Evolutionary conservation across 768 basidiomycete genomes (phyloP), one percentile per base, ranked within the genome.

Genomic region (Pluteus cervinus): DNA sequence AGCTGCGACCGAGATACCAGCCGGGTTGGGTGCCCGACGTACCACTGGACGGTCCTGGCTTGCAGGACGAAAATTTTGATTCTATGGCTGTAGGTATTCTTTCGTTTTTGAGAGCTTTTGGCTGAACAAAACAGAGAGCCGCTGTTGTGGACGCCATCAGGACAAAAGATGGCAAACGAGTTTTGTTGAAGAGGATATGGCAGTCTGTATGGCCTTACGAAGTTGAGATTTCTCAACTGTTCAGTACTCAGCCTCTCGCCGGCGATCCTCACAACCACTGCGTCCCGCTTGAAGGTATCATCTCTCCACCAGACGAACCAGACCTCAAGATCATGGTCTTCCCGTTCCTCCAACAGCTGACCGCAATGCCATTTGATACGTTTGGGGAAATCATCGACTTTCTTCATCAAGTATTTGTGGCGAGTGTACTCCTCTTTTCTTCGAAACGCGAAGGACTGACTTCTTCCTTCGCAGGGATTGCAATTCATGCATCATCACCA

Each of bases 71-170:
- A n/a, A n/a, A n/a, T n/a, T n/a, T n/a, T n/a, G n/a, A n/a, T n/a
- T n/a, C n/a, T n/a, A n/a, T n/a, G n/a, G n/a, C n/a, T n/a, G n/a
- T n/a, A n/a, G n/a, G n/a, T n/a, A n/a, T n/a, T n/a, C n/a, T n/a
- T n/a, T n/a, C n/a, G n/a, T n/a, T n/a, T n/a, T n/a, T n/a, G n/a
- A n/a, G n/a, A n/a, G n/a, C n/a, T n/a, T n/a, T n/a, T n/a, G n/a
- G n/a, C n/a, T n/a, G n/a, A n/a, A n/a, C n/a, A n/a, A n/a, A n/a
- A n/a, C n/a, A n/a, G n/a, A n/a, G n/a, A n/a, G n/a, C n/a, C n/a
- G n/a, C n/a, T n/a, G n/a, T 47, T 15, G 35, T 66, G 10, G 66
- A 66, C 40, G 65, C 50, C 0, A 59, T 43, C 1, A 61, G 63
- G 3, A 11, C 37, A 22, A 36, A 30, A 2, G 67, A 69, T 41